Conservation (phyloP, 1,284 basidiomycete species). For the Apiotrichum montevideense region DNA sequence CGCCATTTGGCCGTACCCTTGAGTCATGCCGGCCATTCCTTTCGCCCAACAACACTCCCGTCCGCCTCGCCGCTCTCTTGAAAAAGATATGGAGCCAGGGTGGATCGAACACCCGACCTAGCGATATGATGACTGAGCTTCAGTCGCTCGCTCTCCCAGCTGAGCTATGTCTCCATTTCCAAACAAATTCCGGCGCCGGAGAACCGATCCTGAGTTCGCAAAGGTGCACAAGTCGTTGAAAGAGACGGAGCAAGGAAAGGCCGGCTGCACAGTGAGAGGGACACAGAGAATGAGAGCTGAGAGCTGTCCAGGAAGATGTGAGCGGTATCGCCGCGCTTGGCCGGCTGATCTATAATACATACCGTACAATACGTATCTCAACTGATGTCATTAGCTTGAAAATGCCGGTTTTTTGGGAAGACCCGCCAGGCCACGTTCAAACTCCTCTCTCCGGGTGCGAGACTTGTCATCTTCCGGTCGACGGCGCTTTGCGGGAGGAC, state of each 20-base stretch:
- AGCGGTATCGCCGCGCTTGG: neutral
- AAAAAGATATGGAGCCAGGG: constrained; percentile 1
- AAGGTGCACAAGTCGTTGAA: neutral
- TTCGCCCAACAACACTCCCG: too few species aligned
- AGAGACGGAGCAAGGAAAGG: too few species aligned
- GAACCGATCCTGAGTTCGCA: neutral
- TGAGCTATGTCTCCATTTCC: constrained; percentile 1
- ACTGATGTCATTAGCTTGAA: neutral
- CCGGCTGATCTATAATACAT: neutral
- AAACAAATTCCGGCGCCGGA: neutral
- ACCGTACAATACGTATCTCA: neutral
- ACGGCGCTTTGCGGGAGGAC: neutral
- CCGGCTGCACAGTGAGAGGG: neutral
- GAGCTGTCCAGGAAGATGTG: neutral
- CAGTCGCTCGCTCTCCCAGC: constrained; percentile 2
- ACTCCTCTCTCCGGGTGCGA: neutral
- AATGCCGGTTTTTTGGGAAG: constrained; percentile 37
- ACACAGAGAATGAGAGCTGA: too few species aligned
- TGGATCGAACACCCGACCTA: constrained; percentile 3
- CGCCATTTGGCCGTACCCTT: too few species aligned
- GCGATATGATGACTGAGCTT: neutral
- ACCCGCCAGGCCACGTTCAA: constrained; percentile 29
- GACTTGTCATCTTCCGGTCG: neutral
- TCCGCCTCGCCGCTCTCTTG: too few species aligned
- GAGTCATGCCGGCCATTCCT: too few species aligned